Percentiles rank a stretch among this genome's conserved stretches.
phyloP scores from a whole-genome alignment of 768 basidiomycete species.

The Pholiota conissans region DNA sequence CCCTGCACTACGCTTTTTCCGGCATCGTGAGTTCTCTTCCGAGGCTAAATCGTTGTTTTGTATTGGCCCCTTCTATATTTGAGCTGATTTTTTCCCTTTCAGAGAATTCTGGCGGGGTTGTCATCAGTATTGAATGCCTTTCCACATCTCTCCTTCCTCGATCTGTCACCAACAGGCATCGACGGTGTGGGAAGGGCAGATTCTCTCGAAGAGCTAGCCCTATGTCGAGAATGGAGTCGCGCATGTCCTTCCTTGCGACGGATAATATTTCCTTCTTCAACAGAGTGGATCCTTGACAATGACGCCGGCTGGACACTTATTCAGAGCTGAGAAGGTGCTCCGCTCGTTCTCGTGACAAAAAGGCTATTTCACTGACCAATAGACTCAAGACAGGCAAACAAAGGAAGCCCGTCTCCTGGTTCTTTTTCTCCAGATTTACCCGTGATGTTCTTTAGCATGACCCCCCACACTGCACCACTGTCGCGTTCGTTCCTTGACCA shows the following conservation, averaged over 20 bases:
- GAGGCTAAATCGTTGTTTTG: not conserved
- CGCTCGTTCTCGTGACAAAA: not conserved
- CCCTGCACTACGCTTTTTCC: conserved; percentile 61
- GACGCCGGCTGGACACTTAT: conserved; percentile 30
- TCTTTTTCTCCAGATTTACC: conserved; percentile 1
- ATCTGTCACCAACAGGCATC: conserved; percentile 60
- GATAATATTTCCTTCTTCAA: conserved; percentile 57
- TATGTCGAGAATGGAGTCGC: conserved; percentile 55
- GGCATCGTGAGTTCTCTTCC: conserved; percentile 57
- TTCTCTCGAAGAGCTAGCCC: conserved; percentile 45
- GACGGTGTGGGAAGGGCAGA: conserved; percentile 44
- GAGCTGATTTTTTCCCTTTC: conserved; percentile 8
- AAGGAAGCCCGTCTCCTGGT: not conserved
- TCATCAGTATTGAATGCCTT: conserved; percentile 58
- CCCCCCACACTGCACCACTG: not conserved
- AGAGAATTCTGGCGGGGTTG: conserved; percentile 61
- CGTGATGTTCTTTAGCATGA: not conserved
- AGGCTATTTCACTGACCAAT: not conserved
- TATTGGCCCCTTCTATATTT: conserved; percentile 9
- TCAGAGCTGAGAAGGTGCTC: not conserved
- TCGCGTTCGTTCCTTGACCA: conserved; percentile 5
- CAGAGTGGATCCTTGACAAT: conserved; percentile 46
- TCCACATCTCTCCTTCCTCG: conserved; percentile 47
- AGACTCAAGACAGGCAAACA: not conserved
- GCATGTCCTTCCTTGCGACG: conserved; percentile 54